Evolutionary conservation across 2,329 filamentous ascomycete species (phyloP), one percentile per base, ranked within the genome.

Genomic region (Aspergillus chevalieri): DNA sequence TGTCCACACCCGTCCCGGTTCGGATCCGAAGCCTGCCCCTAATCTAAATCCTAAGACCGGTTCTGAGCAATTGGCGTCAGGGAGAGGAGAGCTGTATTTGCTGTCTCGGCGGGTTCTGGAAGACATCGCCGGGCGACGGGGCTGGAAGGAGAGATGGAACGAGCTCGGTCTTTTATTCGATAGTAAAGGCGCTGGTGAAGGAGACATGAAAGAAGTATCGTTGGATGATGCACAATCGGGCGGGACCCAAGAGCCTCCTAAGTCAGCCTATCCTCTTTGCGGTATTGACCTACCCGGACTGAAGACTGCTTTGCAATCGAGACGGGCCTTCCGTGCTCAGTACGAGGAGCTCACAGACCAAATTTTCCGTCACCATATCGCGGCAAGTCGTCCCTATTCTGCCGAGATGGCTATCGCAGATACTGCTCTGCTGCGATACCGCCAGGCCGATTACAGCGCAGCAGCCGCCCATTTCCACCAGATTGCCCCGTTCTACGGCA

Each of bases 291-390:
- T 79, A 44, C 74, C 77, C 26, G 73, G 83, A 1, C 72, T 91
- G 2, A 77, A 75, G 21, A 78, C 79, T 2, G 84, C 84, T 0
- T 70, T 87, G 1, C 77, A 79, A 52, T 83, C 79, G 28, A 73
- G 75, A 48, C 79, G 81, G 14, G 80, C 82, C 44, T 91, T 87
- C 57, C 84, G 84, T 54, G 74, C 76, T 6, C 73, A 85, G 0
- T 87, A 85, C 59, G 83, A 92, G 63, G 83, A 82, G 8, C 75
- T 96, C n/a, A 95, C 89, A 6, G 86, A 93, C 58, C 85, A 87
- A 53, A 85, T 91, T 3, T 80, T 94, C 49, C 86, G 87, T 1
- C 87, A 95, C 63, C 94, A 88, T 65, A 84, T 84, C 12, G 82
- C 89, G 4, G 89, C 91, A 4, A 86, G 84, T 48, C 86, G 92